Evolutionary conservation across 2,329 filamentous ascomycete genomes (phyloP).

Genomic region (Arthrobotrys entomopaga): DNA sequence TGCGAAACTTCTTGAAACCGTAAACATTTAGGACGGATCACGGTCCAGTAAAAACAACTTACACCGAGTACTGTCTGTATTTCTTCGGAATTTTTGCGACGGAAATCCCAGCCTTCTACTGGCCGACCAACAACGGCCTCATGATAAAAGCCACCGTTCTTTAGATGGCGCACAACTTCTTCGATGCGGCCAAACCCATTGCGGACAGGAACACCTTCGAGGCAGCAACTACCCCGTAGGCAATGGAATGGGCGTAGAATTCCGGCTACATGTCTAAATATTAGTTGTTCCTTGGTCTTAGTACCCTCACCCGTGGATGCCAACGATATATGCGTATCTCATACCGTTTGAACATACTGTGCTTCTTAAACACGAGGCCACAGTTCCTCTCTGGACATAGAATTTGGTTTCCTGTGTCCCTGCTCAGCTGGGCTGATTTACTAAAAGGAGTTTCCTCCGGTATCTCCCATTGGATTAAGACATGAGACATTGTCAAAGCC

Average conservation of each 20-base stretch:
- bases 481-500: background rate
- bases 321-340: too few relatives aligned
- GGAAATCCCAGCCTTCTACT: slow-evolving; percentile 16
- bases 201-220: background rate
- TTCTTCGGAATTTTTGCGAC: slow-evolving; percentile 5
- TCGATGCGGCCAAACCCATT: slow-evolving; percentile 7
- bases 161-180: slow-evolving; percentile 15
- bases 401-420: background rate
- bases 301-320: too few relatives aligned
- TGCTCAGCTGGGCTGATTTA: background rate
- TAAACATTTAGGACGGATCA: too few relatives aligned
- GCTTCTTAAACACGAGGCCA: background rate
- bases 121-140: background rate
- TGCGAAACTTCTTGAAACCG: too few relatives aligned
- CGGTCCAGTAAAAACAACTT: background rate
- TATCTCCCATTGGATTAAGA: slow-evolving; percentile 5
- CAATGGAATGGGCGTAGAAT: slow-evolving; percentile 8
- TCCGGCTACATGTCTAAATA: slow-evolving; percentile 4
- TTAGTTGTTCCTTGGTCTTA: background rate
- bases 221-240: slow-evolving; percentile 2
- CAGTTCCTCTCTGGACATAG: slow-evolving; percentile 14
- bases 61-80: background rate
- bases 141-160: background rate
- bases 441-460: background rate
- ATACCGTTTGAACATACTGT: too few relatives aligned